Percentiles rank a stretch among this genome's conserved stretches.
These are phyloP conservation scores for Asterionellopsis glacialis DNA, from an alignment of 108 stramenopile species.

Conservation along the genomic window DNA sequence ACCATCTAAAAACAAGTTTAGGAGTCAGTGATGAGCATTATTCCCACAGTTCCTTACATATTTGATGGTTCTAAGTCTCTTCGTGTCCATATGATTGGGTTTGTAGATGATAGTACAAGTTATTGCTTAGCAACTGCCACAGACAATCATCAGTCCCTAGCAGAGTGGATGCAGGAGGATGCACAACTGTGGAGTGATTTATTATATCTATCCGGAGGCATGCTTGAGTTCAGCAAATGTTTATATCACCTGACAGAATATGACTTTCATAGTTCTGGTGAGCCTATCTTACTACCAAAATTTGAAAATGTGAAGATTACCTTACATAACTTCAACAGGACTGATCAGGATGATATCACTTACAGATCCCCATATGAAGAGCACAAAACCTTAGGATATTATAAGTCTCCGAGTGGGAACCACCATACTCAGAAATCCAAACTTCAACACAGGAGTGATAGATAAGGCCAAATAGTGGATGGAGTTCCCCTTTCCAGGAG, in stretches of 20 bases:
- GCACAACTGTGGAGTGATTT: constrained; percentile 10
- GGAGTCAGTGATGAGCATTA: neutral
- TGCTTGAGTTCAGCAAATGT: constrained; percentile 4
- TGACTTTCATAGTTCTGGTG: neutral
- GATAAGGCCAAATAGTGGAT: too few relatives aligned
- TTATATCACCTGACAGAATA: neutral
- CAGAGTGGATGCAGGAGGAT: neutral
- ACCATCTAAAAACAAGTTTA: neutral
- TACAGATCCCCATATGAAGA: neutral
- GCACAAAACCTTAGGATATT: neutral
- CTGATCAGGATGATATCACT: neutral
- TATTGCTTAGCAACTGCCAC: neutral
- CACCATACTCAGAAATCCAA: neutral
- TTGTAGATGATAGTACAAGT: neutral
- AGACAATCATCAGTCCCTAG: neutral
- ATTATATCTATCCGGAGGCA: constrained; percentile 1
- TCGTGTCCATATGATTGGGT: neutral
- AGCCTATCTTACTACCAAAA: neutral
- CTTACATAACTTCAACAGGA: neutral
- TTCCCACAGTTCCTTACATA: neutral
- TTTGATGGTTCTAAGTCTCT: neutral
- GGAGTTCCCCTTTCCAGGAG: neutral
- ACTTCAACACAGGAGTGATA: neutral
- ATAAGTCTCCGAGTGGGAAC: neutral
- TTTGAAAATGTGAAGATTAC: neutral